Evolutionary conservation across 2,329 filamentous ascomycete genomes (phyloP).

Genomic region (Pseudogymnoascus sp.): DNA sequence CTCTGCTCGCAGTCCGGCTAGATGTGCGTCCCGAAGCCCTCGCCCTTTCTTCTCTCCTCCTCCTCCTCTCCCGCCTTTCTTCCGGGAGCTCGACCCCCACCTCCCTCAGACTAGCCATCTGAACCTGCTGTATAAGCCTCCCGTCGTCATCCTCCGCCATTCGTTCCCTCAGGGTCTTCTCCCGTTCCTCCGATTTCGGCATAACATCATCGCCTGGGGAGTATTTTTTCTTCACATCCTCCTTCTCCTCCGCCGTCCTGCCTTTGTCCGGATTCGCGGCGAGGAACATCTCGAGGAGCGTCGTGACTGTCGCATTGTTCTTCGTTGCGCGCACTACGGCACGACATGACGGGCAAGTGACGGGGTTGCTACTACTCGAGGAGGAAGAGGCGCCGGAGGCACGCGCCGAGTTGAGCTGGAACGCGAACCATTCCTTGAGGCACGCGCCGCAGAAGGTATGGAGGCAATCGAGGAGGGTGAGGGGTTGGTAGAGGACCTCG

Average conservation of each 20-base stretch:
- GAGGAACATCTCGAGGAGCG: conserved; percentile 81
- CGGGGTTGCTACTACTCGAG: conserved; percentile 35
- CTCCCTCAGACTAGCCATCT: conserved; percentile 65
- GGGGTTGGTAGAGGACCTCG: conserved; percentile 82
- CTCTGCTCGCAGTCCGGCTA: conserved; percentile 29
- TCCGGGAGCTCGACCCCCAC: conserved; percentile 39
- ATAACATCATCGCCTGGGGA: conserved; percentile 75
- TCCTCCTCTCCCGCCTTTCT: conserved; percentile 22
- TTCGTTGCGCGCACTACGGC: conserved; percentile 76
- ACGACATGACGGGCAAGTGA: conserved; percentile 90
- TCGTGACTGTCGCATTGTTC: conserved; percentile 85
- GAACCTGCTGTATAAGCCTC: conserved; percentile 61
- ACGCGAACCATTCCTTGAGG: conserved; percentile 90
- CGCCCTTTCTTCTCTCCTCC: conserved; percentile 22
- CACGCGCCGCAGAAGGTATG: conserved; percentile 96
- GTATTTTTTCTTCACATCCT: conserved; percentile 67
- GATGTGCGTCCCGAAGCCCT: conserved; percentile 20
- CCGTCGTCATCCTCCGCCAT: conserved; percentile 58
- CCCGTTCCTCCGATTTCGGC: conserved; percentile 46
- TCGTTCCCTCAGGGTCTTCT: conserved; percentile 44
- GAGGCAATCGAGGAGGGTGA: conserved; percentile 85
- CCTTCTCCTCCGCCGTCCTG: conserved; percentile 63
- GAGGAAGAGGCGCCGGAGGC: conserved; percentile 19
- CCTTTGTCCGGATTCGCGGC: conserved; percentile 68
- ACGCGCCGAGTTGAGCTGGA: conserved; percentile 41